phyloP scores from a whole-genome alignment of 2,329 filamentous ascomycete species.

The Cladosporium austrohemisphaericum region DNA sequence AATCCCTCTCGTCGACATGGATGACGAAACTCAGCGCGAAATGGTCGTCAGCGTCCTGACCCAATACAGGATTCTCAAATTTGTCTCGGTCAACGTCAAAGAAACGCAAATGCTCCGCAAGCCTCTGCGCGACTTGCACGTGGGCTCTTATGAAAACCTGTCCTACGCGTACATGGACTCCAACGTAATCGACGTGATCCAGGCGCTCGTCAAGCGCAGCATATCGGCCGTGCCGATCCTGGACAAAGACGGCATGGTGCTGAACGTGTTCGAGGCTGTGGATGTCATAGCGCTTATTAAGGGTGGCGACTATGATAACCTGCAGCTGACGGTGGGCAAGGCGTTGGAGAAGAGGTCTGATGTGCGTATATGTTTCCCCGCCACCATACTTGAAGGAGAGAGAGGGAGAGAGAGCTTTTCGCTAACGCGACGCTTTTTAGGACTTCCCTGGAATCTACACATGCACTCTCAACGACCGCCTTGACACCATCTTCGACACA shows the following conservation, averaged over 20 bases:
- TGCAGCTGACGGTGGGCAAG: slow-evolving; percentile 81
- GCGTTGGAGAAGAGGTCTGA: slow-evolving; percentile 81
- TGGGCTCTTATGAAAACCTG: slow-evolving; percentile 80
- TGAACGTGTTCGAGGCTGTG: slow-evolving; percentile 97
- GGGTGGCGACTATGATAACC: slow-evolving; percentile 85
- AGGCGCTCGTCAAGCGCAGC: slow-evolving; percentile 85
- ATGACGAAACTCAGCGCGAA: slow-evolving; percentile 87
- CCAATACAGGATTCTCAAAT: slow-evolving; percentile 97
- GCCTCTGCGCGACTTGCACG: slow-evolving; percentile 73
- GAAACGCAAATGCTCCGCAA: slow-evolving; percentile 88
- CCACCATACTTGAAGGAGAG: background rate
- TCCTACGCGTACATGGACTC: slow-evolving; percentile 84
- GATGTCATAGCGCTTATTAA: slow-evolving; percentile 97
- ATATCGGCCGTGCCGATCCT: slow-evolving; percentile 94
- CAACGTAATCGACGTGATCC: slow-evolving; percentile 89
- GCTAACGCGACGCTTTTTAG: slow-evolving; percentile 35
- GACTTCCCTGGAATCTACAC: slow-evolving; percentile 97
- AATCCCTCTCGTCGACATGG: slow-evolving; percentile 88
- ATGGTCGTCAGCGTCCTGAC: slow-evolving; percentile 97
- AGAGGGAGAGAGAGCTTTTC: too few relatives aligned
- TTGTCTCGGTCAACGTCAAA: slow-evolving; percentile 91
- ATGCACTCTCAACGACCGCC: slow-evolving; percentile 82
- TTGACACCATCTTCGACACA: slow-evolving; percentile 95
- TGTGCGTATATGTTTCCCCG: slow-evolving; percentile 39
- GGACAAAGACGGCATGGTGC: slow-evolving; percentile 70